Evolutionary conservation across 2,329 filamentous ascomycete species (phyloP), one percentile per base, ranked within the genome.

Genomic region (Cordyceps sp.): DNA sequence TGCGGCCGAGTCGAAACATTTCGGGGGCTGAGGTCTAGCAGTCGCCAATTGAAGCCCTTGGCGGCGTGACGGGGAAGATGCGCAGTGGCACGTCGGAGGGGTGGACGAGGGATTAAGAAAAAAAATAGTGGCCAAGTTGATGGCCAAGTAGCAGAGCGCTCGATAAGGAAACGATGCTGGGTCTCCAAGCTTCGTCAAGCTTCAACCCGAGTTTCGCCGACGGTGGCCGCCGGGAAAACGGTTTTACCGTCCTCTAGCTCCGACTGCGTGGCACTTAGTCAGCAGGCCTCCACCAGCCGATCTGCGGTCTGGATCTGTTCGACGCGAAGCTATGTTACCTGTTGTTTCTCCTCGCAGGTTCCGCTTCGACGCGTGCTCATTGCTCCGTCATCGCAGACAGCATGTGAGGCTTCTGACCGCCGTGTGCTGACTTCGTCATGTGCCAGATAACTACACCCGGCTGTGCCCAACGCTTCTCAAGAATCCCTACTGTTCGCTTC

Each of bases 1-100:
- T 79, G 64, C 84, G 78, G 56, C 78, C 78, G 57, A 93, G 64
- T 62, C 78, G 90, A 68, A 85, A 92, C 85, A 93, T 94, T 50
- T 49, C 70, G 56, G 42, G 37, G 31, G 40, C 26, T 14, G 36
- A 28, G 29, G 16, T 30, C 6, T 25, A 37, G 36, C 37, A 31
- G 33, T 30, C 37, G 38, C 37, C 37, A 32, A 40, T 38, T 28
- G 26, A 28, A 17, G 26, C 26, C n/a, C n/a, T n/a, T n/a, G n/a
- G n/a, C n/a, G n/a, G 29, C 36, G 33, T 20, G 34, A 41, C 32
- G 35, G 33, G 37, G 34, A 36, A 13, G 22, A 23, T 8, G 22
- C 13, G 22, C 8, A 8, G 22, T 23, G 13, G 22, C 8, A 8
- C 13, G 8, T 23, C 8, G 13, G 26, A 28, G 10, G 18, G 26